Evolutionary conservation across 768 basidiomycete genomes (phyloP).

Genomic region (Hemileccinum impolitum): DNA sequence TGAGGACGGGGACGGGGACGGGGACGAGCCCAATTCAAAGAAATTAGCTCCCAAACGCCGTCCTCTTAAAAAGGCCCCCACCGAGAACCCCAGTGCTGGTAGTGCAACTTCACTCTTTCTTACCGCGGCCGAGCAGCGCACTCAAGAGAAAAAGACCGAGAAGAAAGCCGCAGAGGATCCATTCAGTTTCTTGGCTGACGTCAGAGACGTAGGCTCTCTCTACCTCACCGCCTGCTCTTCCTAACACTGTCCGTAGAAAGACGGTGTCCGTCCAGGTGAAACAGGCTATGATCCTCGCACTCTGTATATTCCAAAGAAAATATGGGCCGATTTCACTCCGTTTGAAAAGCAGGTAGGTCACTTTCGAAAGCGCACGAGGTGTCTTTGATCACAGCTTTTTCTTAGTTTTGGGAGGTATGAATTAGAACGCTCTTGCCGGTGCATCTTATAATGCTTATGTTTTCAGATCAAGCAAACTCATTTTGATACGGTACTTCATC

Average conservation of each 20-base stretch:
- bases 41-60: slow-evolving; percentile 36
- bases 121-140: slow-evolving; percentile 78
- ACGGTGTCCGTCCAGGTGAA: slow-evolving; percentile 72
- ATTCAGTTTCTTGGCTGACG: slow-evolving; percentile 69
- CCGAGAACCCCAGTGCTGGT: slow-evolving; percentile 27
- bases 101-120: slow-evolving; percentile 50
- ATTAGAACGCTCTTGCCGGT: not conserved
- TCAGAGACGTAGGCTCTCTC: slow-evolving; percentile 57
- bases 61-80: slow-evolving; percentile 27
- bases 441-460: slow-evolving; percentile 5
- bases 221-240: not conserved
- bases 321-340: slow-evolving; percentile 85
- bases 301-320: slow-evolving; percentile 68
- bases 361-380: not conserved
- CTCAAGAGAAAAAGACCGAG: slow-evolving; percentile 72
- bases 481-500: slow-evolving; percentile 74
- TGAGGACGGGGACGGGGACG: slow-evolving; percentile 36
- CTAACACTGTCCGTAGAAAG: slow-evolving; percentile 54
- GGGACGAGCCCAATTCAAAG: slow-evolving; percentile 34
- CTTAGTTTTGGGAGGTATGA: slow-evolving; percentile 72
- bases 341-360: slow-evolving; percentile 82
- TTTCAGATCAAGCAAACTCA: slow-evolving; percentile 93
- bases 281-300: slow-evolving; percentile 90
- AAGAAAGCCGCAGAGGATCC: slow-evolving; percentile 79
- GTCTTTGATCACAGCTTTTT: not conserved